phyloP scores from a whole-genome alignment of 345 rosid genomes.

The thale cress (Arabidopsis thaliana) region DNA sequence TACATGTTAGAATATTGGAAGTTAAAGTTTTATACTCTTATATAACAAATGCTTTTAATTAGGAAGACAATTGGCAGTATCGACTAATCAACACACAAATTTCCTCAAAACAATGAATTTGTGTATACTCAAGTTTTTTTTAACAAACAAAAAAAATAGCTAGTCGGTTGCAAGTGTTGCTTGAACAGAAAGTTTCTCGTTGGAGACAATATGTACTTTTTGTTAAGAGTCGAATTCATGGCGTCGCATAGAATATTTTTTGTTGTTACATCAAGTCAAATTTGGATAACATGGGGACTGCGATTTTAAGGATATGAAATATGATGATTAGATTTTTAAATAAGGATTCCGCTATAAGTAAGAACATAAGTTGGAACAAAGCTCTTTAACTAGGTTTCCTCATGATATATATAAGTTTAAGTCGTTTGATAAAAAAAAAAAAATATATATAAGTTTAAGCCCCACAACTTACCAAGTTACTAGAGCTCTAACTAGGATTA shows the following conservation, averaged over 20 bases:
- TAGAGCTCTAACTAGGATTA: neutral
- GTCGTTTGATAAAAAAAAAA: no score
- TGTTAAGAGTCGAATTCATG: no score
- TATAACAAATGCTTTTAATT: neutral
- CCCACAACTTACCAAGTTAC: neutral
- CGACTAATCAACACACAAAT: neutral
- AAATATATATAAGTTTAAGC: neutral
- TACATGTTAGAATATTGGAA: no score
- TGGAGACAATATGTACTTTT: neutral
- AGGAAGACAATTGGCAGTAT: neutral
- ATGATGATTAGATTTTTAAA: neutral
- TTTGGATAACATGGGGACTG: neutral
- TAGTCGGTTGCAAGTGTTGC: neutral
- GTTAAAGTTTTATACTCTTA: neutral
- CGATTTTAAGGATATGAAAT: neutral
- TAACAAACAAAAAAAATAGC: neutral
- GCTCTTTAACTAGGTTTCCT: neutral
- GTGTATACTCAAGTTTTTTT: neutral
- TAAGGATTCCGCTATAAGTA: neutral
- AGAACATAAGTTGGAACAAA: neutral
- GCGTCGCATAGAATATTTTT: neutral
- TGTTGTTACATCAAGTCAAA: neutral
- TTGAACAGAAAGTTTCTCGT: neutral
- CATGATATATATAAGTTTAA: neutral
- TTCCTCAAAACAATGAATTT: neutral